Conservation (phyloP, 1,284 basidiomycete species). For the Ustilago shanxiensis region DNA sequence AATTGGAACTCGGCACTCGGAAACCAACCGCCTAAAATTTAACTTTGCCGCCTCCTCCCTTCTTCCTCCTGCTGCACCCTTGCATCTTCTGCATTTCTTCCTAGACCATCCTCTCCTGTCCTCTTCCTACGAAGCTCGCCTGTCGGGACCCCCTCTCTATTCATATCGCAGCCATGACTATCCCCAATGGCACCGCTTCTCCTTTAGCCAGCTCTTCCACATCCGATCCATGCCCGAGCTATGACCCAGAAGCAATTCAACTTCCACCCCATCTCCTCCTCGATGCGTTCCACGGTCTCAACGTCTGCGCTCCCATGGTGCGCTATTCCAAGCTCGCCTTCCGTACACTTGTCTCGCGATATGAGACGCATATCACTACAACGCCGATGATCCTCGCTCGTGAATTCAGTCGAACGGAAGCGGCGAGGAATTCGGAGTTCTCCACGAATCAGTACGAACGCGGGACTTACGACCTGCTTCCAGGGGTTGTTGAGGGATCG, state of each 20-base stretch:
- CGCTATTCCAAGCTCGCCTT: constrained; percentile 76
- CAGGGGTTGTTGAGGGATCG: constrained; percentile 51
- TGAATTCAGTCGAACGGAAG: constrained; percentile 75
- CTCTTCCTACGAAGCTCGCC: not conserved
- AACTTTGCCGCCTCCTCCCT: not conserved
- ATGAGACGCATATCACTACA: constrained; percentile 75
- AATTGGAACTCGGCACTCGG: not conserved
- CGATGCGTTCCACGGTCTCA: constrained; percentile 53
- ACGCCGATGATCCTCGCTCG: constrained; percentile 76
- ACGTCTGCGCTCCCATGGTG: constrained; percentile 73
- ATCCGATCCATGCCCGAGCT: constrained; percentile 15
- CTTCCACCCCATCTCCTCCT: constrained; percentile 56
- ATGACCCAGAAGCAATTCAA: constrained; percentile 30
- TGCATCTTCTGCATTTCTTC: not conserved
- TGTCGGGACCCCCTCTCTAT: not conserved
- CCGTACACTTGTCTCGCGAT: constrained; percentile 74
- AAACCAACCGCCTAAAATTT: not conserved
- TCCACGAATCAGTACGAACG: constrained; percentile 73
- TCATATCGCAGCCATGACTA: constrained; percentile 6
- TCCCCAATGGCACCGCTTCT: not conserved
- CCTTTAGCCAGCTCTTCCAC: not conserved
- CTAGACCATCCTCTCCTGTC: constrained; percentile 1
- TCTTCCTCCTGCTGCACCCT: not conserved
- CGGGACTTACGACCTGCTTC: constrained; percentile 73
- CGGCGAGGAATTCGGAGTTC: constrained; percentile 75